Conservation (phyloP, 306 rosid genomes). For the Vigna angularis region DNA sequence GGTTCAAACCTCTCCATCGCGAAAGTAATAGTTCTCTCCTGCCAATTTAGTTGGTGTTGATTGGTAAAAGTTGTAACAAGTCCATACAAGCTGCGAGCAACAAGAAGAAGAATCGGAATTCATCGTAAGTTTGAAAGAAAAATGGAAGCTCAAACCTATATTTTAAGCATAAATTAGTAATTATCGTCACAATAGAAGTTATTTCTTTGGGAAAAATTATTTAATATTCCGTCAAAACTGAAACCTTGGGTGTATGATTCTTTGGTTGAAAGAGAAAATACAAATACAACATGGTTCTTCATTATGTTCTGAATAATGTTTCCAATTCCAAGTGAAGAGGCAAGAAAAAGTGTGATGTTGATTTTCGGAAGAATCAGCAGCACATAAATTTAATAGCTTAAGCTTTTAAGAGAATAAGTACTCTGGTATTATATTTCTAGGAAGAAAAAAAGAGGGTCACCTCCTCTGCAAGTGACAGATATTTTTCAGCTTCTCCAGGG, state of each 20-base stretch:
- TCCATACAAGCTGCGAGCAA: constrained; percentile 88
- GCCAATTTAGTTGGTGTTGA: constrained; percentile 92
- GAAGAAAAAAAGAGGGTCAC: background rate
- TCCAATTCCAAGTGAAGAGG: constrained; percentile 12
- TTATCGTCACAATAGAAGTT: background rate
- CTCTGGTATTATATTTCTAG: no score
- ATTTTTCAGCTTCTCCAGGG: constrained; percentile 54
- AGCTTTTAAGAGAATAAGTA: no score
- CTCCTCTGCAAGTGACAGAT: constrained; percentile 70
- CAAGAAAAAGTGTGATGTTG: background rate
- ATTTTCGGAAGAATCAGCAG: background rate
- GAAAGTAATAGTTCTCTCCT: constrained; percentile 91
- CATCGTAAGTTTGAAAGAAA: constrained; percentile 6
- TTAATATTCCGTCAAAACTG: constrained; percentile 3
- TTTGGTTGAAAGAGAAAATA: constrained; percentile 18
- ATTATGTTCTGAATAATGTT: constrained; percentile 22
- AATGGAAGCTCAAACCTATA: constrained; percentile 23
- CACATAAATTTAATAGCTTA: no score
- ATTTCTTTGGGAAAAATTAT: background rate
- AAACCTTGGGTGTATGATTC: background rate
- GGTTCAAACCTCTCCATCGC: constrained; percentile 73
- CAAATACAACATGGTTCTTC: constrained; percentile 15
- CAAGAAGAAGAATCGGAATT: constrained; percentile 27
- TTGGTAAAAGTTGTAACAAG: constrained; percentile 96
- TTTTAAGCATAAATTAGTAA: constrained; percentile 27